Percentiles rank a stretch among this genome's conserved stretches.
Evolutionary conservation across 1,284 basidiomycete genomes (phyloP).

Genomic region (Irpex sp.): DNA sequence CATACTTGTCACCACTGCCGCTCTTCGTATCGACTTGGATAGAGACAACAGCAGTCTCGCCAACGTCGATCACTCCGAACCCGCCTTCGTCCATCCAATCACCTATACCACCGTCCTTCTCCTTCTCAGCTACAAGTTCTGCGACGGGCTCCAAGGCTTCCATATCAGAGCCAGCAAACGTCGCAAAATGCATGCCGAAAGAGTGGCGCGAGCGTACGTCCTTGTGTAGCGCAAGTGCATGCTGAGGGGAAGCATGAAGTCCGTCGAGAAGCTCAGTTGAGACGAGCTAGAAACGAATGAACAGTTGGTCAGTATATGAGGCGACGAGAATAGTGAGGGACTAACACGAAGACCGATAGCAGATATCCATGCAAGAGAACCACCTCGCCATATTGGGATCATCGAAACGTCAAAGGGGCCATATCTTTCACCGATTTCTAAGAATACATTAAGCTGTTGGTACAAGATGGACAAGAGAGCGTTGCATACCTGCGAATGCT

Average conservation of each 20-base stretch:
- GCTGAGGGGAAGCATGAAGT: slow-evolving; percentile 21
- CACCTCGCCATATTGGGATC: slow-evolving; percentile 32
- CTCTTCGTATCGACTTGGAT: neutral
- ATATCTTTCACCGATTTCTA: slow-evolving; percentile 29
- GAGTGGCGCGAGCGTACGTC: slow-evolving; percentile 30
- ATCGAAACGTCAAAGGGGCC: slow-evolving; percentile 30
- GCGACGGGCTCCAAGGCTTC: slow-evolving; percentile 32
- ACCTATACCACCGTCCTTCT: slow-evolving; percentile 12
- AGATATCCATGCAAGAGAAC: slow-evolving; percentile 24
- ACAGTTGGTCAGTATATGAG: neutral
- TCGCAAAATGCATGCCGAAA: slow-evolving; percentile 34
- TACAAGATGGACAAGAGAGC: neutral
- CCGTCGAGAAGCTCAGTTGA: slow-evolving; percentile 16
- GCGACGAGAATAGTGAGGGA: neutral
- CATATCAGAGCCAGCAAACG: slow-evolving; percentile 30
- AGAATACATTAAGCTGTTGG: neutral
- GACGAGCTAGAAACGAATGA: slow-evolving; percentile 10
- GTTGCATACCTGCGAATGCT: slow-evolving; percentile 22
- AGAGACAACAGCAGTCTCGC: slow-evolving; percentile 19
- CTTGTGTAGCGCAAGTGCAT: slow-evolving; percentile 19
- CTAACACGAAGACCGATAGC: slow-evolving; percentile 24
- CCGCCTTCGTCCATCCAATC: slow-evolving; percentile 23
- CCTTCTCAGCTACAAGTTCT: slow-evolving; percentile 23
- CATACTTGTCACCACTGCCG: neutral
- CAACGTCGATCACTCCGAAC: slow-evolving; percentile 25